These are phyloP conservation scores for Talaromyces sp. DNA, from an alignment of 2,329 filamentous ascomycete genomes.

Conservation along the genomic window DNA sequence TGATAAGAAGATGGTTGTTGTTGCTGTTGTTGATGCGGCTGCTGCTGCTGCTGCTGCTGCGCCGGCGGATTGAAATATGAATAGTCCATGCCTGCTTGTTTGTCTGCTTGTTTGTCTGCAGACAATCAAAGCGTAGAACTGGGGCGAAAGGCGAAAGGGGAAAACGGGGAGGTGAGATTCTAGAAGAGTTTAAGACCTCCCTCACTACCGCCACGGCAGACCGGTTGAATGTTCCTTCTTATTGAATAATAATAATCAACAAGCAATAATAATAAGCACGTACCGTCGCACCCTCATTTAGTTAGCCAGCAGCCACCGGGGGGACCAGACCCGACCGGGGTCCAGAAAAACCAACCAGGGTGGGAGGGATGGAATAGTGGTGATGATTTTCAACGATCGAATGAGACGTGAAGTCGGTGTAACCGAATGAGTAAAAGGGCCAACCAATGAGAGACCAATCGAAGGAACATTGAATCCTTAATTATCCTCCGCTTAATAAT, in stretches of 20 bases:
- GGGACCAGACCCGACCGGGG: neutral
- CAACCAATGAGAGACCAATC: neutral
- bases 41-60: constrained; percentile 21
- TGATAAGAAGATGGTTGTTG: neutral
- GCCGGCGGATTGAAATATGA: constrained; percentile 27
- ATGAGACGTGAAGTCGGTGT: neutral
- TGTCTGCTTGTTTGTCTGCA: neutral
- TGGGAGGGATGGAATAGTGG: neutral
- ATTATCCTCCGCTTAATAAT: neutral
- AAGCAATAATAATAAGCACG: neutral
- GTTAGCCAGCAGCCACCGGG: neutral
- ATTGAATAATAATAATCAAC: neutral
- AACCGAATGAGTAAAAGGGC: neutral
- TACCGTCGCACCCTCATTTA: neutral
- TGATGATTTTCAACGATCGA: neutral
- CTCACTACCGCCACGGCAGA: neutral
- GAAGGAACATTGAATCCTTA: neutral
- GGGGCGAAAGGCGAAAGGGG: neutral
- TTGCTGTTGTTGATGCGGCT: constrained; percentile 40
- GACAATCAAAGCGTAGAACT: neutral
- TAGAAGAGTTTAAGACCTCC: constrained; percentile 5
- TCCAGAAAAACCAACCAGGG: neutral
- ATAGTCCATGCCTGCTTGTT: constrained; percentile 49
- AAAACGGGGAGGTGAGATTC: neutral
- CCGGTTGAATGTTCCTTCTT: neutral